Percentiles rank a stretch among this genome's conserved stretches.
Evolutionary conservation across 148 eudicot genomes (phyloP).

Genomic region (Nyssa sinensis): DNA sequence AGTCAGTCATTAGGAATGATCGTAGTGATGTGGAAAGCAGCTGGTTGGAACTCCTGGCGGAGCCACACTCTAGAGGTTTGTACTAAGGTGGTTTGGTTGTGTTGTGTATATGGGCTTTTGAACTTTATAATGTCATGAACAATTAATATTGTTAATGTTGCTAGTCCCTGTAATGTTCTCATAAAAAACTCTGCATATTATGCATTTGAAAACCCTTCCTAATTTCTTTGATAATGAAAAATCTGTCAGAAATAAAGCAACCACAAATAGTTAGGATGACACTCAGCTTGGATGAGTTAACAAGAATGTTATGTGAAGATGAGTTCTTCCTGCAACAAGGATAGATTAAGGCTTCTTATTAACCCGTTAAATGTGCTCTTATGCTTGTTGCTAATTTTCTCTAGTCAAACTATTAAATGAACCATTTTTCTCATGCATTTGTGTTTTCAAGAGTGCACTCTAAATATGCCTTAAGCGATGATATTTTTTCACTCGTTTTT

Average conservation of each 20-base stretch:
- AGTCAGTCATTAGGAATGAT: constrained; percentile 44
- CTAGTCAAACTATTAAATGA: not conserved
- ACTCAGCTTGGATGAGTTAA: not conserved
- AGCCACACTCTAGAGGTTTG: constrained; percentile 83
- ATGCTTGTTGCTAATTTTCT: not conserved
- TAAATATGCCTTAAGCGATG: not conserved
- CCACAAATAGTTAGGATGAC: not conserved
- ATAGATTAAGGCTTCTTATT: no score
- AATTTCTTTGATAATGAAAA: not conserved
- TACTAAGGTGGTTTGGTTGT: constrained; percentile 30
- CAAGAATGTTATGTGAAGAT: not conserved
- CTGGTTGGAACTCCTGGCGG: constrained; percentile 72
- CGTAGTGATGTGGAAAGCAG: constrained; percentile 48
- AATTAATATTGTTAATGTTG: not conserved
- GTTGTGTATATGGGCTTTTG: not conserved
- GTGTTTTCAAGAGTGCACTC: not conserved
- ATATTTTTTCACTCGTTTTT: not conserved
- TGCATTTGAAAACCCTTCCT: not conserved
- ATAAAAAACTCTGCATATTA: not conserved
- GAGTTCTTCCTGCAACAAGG: not conserved
- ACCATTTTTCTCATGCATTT: not conserved
- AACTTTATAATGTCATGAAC: constrained; percentile 1
- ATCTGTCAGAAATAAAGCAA: not conserved
- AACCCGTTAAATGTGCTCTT: not conserved
- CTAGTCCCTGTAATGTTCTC: not conserved